These are phyloP conservation scores for Polychaeton citri DNA, from an alignment of 2,329 filamentous ascomycete genomes.

Conservation along the genomic window DNA sequence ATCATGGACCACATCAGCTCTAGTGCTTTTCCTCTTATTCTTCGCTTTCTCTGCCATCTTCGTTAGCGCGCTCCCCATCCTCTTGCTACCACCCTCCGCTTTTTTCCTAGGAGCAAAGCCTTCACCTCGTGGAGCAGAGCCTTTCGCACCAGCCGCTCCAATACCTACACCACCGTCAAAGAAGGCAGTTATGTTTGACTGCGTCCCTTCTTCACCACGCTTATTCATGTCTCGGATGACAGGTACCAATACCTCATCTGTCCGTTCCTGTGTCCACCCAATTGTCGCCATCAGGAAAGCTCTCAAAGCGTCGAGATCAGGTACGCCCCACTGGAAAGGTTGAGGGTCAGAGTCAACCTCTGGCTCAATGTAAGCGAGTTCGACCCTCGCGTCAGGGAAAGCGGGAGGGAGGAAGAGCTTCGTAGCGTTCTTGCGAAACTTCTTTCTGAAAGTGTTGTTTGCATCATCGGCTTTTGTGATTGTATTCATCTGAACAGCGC, in stretches of 20 bases:
- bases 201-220: conserved; percentile 76
- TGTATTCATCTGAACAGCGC: conserved; percentile 54
- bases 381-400: conserved; percentile 69
- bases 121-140: conserved; percentile 27
- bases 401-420: conserved; percentile 74
- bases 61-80: conserved; percentile 63
- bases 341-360: conserved; percentile 72
- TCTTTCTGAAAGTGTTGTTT: conserved; percentile 57
- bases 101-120: conserved; percentile 59
- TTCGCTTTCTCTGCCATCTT: conserved; percentile 47
- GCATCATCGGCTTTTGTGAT: conserved; percentile 46
- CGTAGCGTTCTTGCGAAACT: conserved; percentile 66
- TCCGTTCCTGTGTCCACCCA: conserved; percentile 82
- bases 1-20: no score
- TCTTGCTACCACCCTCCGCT: conserved; percentile 50
- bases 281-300: conserved; percentile 82
- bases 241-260: conserved; percentile 88
- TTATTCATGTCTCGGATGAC: conserved; percentile 94
- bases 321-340: conserved; percentile 87
- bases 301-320: conserved; percentile 74
- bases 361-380: conserved; percentile 70
- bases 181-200: conserved; percentile 89
- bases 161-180: conserved; percentile 64
- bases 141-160: conserved; percentile 33
- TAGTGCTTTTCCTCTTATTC: conserved; percentile 12